These are phyloP conservation scores for Pseudomonodictys pantanalensis DNA, from an alignment of 495 filamentous ascomycete genomes.

Conservation along the genomic window DNA sequence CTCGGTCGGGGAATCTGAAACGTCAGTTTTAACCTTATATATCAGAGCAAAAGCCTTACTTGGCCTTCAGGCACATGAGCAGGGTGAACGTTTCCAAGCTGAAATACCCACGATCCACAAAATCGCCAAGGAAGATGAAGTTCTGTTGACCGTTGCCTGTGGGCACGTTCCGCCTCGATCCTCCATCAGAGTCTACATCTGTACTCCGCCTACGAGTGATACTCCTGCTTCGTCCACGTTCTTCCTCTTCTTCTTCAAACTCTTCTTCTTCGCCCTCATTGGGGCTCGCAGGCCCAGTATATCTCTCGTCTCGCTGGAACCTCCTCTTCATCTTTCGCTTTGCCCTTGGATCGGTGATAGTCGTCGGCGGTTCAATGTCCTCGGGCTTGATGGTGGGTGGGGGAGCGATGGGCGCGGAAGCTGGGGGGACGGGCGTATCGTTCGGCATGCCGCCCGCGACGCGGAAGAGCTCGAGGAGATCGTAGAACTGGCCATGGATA, in stretches of 20 bases:
- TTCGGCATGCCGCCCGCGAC: constrained; percentile 94
- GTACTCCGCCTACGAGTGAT: constrained; percentile 36
- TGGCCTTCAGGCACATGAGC: constrained; percentile 92
- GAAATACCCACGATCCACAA: constrained; percentile 97
- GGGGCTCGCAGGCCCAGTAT: constrained; percentile 37
- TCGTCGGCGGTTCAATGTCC: constrained; percentile 82
- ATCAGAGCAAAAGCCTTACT: constrained; percentile 54
- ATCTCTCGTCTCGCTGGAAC: constrained; percentile 42
- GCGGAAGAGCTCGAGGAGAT: constrained; percentile 92
- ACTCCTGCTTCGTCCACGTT: constrained; percentile 42
- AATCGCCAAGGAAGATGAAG: constrained; percentile 95
- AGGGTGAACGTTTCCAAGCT: constrained; percentile 95
- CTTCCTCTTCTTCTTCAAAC: constrained; percentile 47
- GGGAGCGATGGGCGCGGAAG: constrained; percentile 8
- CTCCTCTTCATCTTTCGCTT: constrained; percentile 69
- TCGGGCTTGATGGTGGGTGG: constrained; percentile 71
- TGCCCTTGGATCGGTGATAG: constrained; percentile 78
- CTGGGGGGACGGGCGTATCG: constrained; percentile 58
- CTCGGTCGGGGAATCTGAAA: constrained; percentile 82
- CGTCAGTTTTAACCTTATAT: constrained; percentile 10
- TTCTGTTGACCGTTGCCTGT: constrained; percentile 63
- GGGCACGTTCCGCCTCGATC: constrained; percentile 29
- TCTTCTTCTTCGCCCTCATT: constrained; percentile 52
- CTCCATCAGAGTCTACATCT: constrained; percentile 28
- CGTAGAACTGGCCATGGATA: constrained; percentile 99